A percentile compares a stretch with the other conserved stretches of the same genome.
Evolutionary conservation across 169 alveolate species (phyloP).

Genomic region (Eimeria sp.): DNA sequence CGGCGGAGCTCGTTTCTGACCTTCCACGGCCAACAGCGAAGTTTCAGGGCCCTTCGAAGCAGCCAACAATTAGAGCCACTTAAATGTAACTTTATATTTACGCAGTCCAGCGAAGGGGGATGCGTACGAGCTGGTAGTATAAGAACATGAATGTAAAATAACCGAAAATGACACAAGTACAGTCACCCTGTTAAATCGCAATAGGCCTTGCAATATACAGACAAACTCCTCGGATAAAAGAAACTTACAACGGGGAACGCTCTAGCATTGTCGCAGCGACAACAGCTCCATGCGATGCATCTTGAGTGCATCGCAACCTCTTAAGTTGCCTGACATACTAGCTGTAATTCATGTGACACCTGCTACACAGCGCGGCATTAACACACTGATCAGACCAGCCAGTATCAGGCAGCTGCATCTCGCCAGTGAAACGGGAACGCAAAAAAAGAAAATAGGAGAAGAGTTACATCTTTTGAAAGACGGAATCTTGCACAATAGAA

Average conservation of each 20-base stretch:
- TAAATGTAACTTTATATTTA: not conserved
- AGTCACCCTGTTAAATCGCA: not conserved
- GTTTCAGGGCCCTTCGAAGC: not conserved
- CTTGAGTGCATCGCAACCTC: not conserved
- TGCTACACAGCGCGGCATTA: not conserved
- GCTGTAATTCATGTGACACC: not conserved
- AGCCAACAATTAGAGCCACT: not conserved
- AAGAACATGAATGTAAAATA: not conserved
- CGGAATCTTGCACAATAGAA: too few relatives aligned
- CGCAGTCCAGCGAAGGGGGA: not conserved
- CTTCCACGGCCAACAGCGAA: not conserved
- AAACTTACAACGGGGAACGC: too few relatives aligned
- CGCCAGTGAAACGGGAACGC: too few relatives aligned
- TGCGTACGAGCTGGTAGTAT: not conserved
- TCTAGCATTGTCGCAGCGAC: not conserved
- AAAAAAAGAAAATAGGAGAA: too few relatives aligned
- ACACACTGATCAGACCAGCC: not conserved
- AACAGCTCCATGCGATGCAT: not conserved
- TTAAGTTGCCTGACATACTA: not conserved
- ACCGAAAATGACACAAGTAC: not conserved
- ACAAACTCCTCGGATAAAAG: not conserved
- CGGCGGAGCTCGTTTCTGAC: not conserved
- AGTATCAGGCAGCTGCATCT: not conserved
- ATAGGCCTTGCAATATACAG: not conserved
- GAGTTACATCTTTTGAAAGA: too few relatives aligned